These are phyloP conservation scores for Diplogelasinospora grovesii DNA, from an alignment of 495 filamentous ascomycete species.

Conservation along the genomic window DNA sequence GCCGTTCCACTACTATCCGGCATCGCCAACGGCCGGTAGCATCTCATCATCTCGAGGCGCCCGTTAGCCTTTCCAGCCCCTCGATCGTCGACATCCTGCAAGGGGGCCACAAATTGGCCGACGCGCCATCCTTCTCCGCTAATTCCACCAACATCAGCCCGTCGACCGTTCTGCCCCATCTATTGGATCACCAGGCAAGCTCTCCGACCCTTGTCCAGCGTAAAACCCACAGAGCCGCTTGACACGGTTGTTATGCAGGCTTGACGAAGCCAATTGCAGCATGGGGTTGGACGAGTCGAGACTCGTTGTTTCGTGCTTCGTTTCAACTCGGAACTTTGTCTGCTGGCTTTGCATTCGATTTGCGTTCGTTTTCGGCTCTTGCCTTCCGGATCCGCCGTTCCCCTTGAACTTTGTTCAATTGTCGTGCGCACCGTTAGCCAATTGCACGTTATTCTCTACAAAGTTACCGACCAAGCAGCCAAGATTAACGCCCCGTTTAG, in stretches of 20 bases:
- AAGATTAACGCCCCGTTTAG: background rate
- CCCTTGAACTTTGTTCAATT: too few relatives aligned
- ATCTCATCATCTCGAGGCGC: background rate
- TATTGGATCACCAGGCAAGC: slow-evolving; percentile 17
- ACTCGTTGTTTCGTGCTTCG: too few relatives aligned
- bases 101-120: slow-evolving; percentile 9
- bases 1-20: too few relatives aligned
- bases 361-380: background rate
- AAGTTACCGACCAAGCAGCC: too few relatives aligned
- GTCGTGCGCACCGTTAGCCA: too few relatives aligned
- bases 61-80: slow-evolving; percentile 3
- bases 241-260: slow-evolving; percentile 9
- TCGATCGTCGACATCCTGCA: slow-evolving; percentile 2
- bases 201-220: slow-evolving; percentile 26
- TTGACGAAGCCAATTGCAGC: slow-evolving; percentile 4
- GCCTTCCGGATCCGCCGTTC: background rate
- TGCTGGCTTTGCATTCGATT: background rate
- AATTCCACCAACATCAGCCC: slow-evolving; percentile 18
- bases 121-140: slow-evolving; percentile 18
- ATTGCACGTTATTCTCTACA: too few relatives aligned
- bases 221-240: slow-evolving; percentile 24
- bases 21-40: slow-evolving; percentile 1
- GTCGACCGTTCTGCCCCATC: slow-evolving; percentile 16
- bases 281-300: too few relatives aligned
- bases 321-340: background rate